These are phyloP conservation scores for Fraxinus latifolia DNA, from an alignment of 305 asterid genomes.

Conservation along the genomic window DNA sequence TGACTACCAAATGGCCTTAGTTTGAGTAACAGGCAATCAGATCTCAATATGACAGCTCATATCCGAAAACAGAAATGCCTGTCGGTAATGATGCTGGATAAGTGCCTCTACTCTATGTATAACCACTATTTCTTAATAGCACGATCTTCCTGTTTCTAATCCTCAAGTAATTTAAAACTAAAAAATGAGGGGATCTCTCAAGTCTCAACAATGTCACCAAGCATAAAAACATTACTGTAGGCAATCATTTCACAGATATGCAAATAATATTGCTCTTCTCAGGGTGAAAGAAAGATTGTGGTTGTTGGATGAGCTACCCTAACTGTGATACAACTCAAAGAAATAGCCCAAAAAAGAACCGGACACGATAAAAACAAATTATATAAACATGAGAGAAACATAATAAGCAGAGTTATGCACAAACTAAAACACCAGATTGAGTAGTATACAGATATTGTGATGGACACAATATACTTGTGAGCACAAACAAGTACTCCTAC, in stretches of 20 bases:
- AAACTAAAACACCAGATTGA: background rate
- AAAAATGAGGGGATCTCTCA: background rate
- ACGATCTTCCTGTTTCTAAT: background rate
- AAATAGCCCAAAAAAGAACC: background rate
- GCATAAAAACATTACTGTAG: background rate
- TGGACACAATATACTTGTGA: background rate
- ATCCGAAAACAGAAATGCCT: background rate
- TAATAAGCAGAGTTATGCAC: background rate
- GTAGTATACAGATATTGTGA: background rate
- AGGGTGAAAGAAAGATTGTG: background rate
- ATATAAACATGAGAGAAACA: background rate
- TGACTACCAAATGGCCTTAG: background rate
- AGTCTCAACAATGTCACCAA: background rate
- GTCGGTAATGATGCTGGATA: background rate
- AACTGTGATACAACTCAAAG: background rate
- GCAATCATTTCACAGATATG: background rate
- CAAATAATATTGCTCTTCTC: background rate
- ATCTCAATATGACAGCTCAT: background rate
- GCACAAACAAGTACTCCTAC: background rate
- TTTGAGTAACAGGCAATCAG: background rate
- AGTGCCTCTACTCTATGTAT: background rate
- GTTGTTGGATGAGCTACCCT: background rate
- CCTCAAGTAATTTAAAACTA: background rate
- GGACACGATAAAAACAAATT: background rate
- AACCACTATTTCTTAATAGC: background rate